phyloP scores from a whole-genome alignment of 495 filamentous ascomycete genomes.

The Xylaria intraflava region DNA sequence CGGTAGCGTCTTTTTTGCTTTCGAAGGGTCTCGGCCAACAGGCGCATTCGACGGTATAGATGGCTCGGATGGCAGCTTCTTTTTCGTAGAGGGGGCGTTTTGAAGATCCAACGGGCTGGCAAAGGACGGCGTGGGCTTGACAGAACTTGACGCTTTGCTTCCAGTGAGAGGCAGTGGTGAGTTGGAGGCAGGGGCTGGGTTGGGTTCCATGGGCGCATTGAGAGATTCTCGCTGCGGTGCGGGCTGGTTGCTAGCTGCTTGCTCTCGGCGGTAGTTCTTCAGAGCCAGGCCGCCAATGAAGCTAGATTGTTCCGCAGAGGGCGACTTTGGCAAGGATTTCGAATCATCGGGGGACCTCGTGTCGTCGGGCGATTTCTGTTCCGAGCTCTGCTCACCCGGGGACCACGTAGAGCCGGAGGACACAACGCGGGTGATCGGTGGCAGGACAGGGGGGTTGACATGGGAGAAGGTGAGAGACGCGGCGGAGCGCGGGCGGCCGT shows the following conservation, averaged over 20 bases:
- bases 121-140: conserved; percentile 31
- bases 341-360: conserved; percentile 19
- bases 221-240: conserved; percentile 14
- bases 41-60: conserved; percentile 55
- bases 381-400: conserved; percentile 10
- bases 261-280: conserved; percentile 30
- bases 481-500: conserved; percentile 35
- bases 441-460: conserved; percentile 34
- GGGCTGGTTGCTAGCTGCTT: conserved; percentile 18
- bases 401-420: conserved; percentile 31
- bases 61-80: conserved; percentile 30
- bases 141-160: conserved; percentile 17
- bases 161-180: conserved; percentile 5
- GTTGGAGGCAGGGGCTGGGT: conserved; percentile 9
- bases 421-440: conserved; percentile 41
- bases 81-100: conserved; percentile 20
- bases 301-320: conserved; percentile 23
- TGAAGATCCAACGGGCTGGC: conserved; percentile 33
- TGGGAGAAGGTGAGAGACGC: conserved; percentile 26
- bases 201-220: conserved; percentile 17
- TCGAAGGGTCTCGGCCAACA: conserved; percentile 49
- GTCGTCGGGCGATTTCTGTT: conserved; percentile 14
- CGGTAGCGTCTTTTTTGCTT: conserved; percentile 44
- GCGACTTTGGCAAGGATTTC: conserved; percentile 21
- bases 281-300: conserved; percentile 40